Base-by-base conservation (phyloP, 106 monocot species). In the Iris macrosiphon region DNA sequence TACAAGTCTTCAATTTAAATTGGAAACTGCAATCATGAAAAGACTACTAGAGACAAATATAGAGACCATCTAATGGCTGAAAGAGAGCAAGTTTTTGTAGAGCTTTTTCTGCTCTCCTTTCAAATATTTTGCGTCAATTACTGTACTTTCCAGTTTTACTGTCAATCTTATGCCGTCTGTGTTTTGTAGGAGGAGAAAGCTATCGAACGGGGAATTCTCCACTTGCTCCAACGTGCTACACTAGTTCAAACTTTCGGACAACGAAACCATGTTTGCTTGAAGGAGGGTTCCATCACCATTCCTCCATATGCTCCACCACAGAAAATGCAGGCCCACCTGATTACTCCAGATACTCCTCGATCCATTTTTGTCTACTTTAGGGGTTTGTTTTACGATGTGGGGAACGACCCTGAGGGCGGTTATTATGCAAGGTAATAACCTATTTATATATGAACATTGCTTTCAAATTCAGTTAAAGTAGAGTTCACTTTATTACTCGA, bases 301-400 rank as follows among this genome's bases (percentile, higher is more conserved):
- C 83, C 83, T 27, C 83, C 83, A n/a, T 83, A 74, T 52, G 83
- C 83, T n/a, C 83, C 83, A 45, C 83, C 83, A 3, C 78, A 83
- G 61, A 83, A 78, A 35, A 83, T 83, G 83, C 78, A 74, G 37
- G 66, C 83, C 17, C 83, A 83, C 58, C 49, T 83, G 52, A 83
- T 83, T 49, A 73, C 78, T 41, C 74, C 78, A 0, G 66, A 75
- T 46, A 79, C 66, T 32, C 83, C 78, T 11, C 78, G 83, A 13
- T 83, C 83, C 4, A 83, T 83, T 26, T 83, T 83, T 49, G 83
- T 74, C 26, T 83, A 83, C 50, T 83, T 83, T 45, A 59, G 83
- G 11, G 83, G 83, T 19, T 30, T 83, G 57, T 79, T 83, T 51
- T 83, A 76, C 41, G 83, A 83, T 51, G 69, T 69, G 5, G 83